phyloP scores from a whole-genome alignment of 2,329 filamentous ascomycete genomes.

The Colletotrichum sidae region DNA sequence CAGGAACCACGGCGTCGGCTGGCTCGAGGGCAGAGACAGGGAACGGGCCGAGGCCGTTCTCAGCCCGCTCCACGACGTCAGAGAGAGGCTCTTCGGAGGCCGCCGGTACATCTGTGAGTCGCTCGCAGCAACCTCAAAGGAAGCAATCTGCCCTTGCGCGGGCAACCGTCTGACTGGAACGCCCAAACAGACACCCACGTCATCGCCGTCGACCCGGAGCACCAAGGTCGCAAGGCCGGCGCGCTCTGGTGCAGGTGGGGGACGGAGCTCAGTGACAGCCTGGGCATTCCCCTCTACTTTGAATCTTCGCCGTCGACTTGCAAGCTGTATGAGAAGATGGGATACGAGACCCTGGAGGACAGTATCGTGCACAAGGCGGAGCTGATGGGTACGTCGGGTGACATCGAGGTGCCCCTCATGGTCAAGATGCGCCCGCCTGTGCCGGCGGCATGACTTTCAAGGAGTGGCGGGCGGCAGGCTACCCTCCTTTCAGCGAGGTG shows the following conservation, averaged over 20 bases:
- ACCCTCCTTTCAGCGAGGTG: conserved; percentile 33
- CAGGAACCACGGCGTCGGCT: no score
- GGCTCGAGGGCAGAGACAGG: conserved; percentile 54
- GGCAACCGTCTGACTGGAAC: not conserved
- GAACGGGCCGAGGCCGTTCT: conserved; percentile 56
- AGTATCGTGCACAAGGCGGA: conserved; percentile 52
- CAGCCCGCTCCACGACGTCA: conserved; percentile 53
- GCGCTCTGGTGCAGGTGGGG: conserved; percentile 55
- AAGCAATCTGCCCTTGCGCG: no score
- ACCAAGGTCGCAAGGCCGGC: conserved; percentile 57
- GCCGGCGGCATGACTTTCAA: conserved; percentile 48
- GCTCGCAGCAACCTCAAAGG: not conserved
- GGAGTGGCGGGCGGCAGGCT: conserved; percentile 45
- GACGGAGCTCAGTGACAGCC: conserved; percentile 48
- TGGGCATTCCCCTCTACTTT: conserved; percentile 57
- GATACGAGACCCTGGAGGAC: conserved; percentile 54
- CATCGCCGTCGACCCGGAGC: conserved; percentile 56
- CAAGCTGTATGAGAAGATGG: conserved; percentile 58
- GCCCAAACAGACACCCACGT: conserved; percentile 50
- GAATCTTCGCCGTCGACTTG: conserved; percentile 57
- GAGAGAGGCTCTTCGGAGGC: conserved; percentile 54
- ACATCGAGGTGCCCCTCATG: conserved; percentile 55
- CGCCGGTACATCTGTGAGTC: conserved; percentile 55
- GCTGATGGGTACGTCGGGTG: conserved; percentile 47
- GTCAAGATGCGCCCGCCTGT: conserved; percentile 53